Evolutionary conservation across 352 stramenopile species (phyloP), one percentile per base, ranked within the genome.

Genomic region (Chrysophaeum taylorii): DNA sequence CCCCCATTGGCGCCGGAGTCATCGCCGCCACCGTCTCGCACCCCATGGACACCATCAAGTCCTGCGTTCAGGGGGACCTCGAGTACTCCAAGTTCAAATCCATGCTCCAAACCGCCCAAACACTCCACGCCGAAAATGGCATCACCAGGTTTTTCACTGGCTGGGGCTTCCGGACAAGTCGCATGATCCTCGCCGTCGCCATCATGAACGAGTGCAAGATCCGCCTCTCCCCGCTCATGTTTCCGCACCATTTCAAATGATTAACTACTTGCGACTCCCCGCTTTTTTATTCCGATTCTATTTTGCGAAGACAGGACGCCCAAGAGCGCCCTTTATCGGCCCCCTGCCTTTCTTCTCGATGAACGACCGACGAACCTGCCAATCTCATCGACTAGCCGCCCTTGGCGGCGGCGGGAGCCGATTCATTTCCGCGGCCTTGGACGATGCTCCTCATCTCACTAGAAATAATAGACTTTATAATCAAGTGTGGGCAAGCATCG

Each of bases 11-110:
- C 63, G 15, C 31, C 43, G 63, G 63, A 37, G 64, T 70, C 39
- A 21, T 70, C 36, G 64, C 38, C 64, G 64, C 64, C 18, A 62
- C 64, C 36, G 15, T 64, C 38, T 42, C 45, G 18, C 64, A 70
- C 39, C 64, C 64, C 38, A 70, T 70, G 64, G 64, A 70, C 27
- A 70, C 64, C 16, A 62, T 70, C 36, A 70, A 70, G 62, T 31
- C 52, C 12, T 36, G n/a, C 33, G 9, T 31, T 2, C 52, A 63
- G 52, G 52, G 52, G 12, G 52, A 63, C 52, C 27, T 63, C 27
- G 33, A 25, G 27, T 2, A 33, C 4, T 15, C 25, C 4, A 38
- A 36, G 52, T 63, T 31, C 52, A 9, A 25, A 50, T 50, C 23
- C 27, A 63, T 23, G 27, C 5, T 2, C 4, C 27, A 39, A 2